These are phyloP conservation scores for Cryptococcus sp. DNA, from an alignment of 1,284 basidiomycete species.

Conservation along the genomic window DNA sequence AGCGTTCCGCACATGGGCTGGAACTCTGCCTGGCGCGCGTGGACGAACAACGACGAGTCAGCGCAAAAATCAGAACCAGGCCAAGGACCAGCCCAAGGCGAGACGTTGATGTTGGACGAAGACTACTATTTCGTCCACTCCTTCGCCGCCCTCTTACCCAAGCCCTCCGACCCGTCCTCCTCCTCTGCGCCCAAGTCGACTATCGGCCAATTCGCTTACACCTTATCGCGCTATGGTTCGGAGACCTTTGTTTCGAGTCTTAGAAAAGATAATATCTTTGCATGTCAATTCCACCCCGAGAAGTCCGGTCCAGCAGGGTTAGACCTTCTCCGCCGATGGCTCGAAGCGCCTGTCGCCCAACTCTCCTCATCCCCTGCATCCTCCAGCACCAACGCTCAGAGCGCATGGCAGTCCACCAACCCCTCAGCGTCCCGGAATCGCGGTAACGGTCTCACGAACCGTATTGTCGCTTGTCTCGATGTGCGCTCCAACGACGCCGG, in stretches of 20 bases:
- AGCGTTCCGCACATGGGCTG: conserved; percentile 98
- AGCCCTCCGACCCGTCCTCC: conserved; percentile 56
- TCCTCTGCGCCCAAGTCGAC: background rate
- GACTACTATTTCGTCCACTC: conserved; percentile 99
- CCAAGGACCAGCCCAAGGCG: conserved; percentile 3
- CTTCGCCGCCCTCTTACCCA: conserved; percentile 65
- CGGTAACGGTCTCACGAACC: conserved; percentile 76
- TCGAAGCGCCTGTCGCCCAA: conserved; percentile 58
- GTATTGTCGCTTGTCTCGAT: conserved; percentile 97
- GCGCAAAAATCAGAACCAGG: conserved; percentile 1
- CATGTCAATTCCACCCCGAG: conserved; percentile 97
- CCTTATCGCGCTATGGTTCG: conserved; percentile 87
- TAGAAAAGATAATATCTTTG: conserved; percentile 84
- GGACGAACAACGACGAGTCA: conserved; percentile 18
- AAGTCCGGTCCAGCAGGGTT: conserved; percentile 94
- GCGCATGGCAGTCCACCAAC: conserved; percentile 26
- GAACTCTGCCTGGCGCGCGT: conserved; percentile 65
- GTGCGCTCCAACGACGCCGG: conserved; percentile 95
- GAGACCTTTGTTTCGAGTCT: conserved; percentile 91
- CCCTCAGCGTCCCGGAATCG: conserved; percentile 26
- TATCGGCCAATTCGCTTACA: conserved; percentile 70
- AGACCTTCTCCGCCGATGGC: conserved; percentile 78
- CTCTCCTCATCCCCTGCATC: conserved; percentile 31
- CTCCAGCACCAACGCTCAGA: conserved; percentile 3
- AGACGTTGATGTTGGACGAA: conserved; percentile 58